Evolutionary conservation across 2,329 filamentous ascomycete genomes (phyloP).

Genomic region (Aspergillus sp.): DNA sequence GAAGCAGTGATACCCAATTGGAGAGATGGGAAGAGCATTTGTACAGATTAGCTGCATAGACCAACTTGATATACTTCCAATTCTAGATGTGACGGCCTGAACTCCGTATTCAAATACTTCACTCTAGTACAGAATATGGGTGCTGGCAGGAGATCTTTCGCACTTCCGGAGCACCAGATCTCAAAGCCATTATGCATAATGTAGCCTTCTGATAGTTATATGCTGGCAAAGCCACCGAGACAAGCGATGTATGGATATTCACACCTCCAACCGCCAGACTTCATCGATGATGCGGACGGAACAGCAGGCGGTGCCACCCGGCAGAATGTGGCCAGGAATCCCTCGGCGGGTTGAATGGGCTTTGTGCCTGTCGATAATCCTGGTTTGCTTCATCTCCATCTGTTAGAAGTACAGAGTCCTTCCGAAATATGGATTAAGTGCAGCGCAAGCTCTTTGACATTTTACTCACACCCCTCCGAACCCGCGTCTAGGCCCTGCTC

Average conservation of each 20-base stretch:
- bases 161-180: too few species aligned
- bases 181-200: too few species aligned
- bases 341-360: not conserved
- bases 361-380: not conserved
- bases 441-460: not conserved
- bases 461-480: too few species aligned
- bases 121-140: too few species aligned
- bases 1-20: not conserved
- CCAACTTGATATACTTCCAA: not conserved
- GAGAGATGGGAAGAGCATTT: not conserved
- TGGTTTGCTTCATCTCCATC: not conserved
- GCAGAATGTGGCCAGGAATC: conserved; percentile 9
- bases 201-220: not conserved
- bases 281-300: not conserved
- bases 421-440: not conserved
- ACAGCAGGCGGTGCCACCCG: conserved; percentile 10
- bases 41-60: not conserved
- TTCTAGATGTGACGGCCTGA: not conserved
- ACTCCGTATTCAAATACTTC: too few species aligned
- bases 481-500: conserved; percentile 2
- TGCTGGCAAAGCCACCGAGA: not conserved
- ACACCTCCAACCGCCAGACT: not conserved
- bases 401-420: not conserved
- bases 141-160: too few species aligned
- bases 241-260: not conserved